Percentiles rank a stretch among this genome's conserved stretches.
Evolutionary conservation across 2,329 filamentous ascomycete genomes (phyloP).

Genomic region (Esteya vermicola): DNA sequence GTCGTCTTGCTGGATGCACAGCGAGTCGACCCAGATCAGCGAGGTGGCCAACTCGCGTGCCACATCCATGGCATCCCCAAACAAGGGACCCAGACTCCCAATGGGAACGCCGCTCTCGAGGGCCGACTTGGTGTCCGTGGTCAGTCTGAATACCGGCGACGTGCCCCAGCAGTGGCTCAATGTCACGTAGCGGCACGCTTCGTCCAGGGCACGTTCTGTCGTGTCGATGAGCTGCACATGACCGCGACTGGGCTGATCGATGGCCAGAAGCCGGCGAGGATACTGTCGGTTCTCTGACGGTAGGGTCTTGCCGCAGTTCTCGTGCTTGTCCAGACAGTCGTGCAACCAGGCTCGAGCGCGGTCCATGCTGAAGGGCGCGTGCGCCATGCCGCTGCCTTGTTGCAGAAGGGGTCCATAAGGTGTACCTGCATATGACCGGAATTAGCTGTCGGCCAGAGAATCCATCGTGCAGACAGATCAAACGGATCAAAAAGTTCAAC

Average conservation of each 20-base stretch:
- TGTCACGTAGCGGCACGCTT: neutral
- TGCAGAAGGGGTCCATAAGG: too few species aligned
- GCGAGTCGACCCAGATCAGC: conserved; percentile 8
- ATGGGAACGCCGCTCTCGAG: neutral
- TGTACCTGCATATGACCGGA: too few species aligned
- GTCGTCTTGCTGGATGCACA: conserved; percentile 8
- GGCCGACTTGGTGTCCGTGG: neutral
- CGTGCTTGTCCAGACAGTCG: neutral
- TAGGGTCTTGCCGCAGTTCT: neutral
- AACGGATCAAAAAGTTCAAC: too few species aligned
- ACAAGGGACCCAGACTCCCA: neutral
- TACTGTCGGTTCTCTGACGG: neutral
- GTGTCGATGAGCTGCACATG: conserved; percentile 43
- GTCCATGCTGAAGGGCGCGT: neutral
- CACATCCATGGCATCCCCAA: conserved; percentile 5
- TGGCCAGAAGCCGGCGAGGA: neutral
- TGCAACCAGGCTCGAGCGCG: neutral
- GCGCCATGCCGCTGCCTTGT: too few species aligned
- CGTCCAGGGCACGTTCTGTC: conserved; percentile 24
- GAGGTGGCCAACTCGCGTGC: conserved; percentile 1
- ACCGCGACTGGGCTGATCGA: conserved; percentile 19
- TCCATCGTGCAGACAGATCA: too few species aligned
- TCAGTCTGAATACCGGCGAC: neutral
- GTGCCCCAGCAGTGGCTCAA: conserved; percentile 7
- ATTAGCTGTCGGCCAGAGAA: too few species aligned